Percentiles rank a stretch among this genome's conserved stretches.
Evolutionary conservation across 176 grass and related monocot genomes (phyloP).

Genomic region (Calamus simplicifolius): DNA sequence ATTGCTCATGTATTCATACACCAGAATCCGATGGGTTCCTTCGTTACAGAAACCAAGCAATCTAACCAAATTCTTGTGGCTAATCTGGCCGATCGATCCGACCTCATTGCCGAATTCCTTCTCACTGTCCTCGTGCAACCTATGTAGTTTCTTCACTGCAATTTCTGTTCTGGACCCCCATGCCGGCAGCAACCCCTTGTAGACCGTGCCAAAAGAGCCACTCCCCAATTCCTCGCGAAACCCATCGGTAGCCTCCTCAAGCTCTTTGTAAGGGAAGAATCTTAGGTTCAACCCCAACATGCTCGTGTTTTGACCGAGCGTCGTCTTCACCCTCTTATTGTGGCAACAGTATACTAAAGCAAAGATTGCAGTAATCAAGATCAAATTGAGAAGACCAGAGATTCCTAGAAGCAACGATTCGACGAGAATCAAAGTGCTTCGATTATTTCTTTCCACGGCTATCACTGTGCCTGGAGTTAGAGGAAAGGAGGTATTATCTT

Average conservation of each 20-base stretch:
- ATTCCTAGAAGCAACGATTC: conserved; percentile 30
- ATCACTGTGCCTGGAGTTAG: neutral
- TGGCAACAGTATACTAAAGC: no score
- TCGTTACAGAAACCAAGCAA: no score
- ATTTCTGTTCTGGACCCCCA: neutral
- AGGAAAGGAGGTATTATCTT: conserved; percentile 13
- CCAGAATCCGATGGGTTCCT: no score
- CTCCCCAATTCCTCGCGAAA: conserved; percentile 27
- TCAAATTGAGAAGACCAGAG: conserved; percentile 27
- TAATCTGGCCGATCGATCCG: no score
- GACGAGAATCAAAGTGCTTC: conserved; percentile 18
- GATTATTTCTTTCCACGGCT: conserved; percentile 14
- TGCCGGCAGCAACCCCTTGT: conserved; percentile 22
- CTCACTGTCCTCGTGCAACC: conserved; percentile 1
- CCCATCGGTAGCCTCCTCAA: conserved; percentile 28
- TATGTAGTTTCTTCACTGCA: conserved; percentile 41
- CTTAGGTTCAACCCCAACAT: conserved; percentile 11
- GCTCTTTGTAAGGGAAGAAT: conserved; percentile 25
- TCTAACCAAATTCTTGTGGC: no score
- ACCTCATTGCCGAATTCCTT: neutral
- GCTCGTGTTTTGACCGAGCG: neutral
- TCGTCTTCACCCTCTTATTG: no score
- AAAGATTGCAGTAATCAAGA: conserved; percentile 12
- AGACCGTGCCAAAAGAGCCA: conserved; percentile 26
- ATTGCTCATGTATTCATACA: no score